These are phyloP conservation scores for Phytophthora pluvialis DNA, from an alignment of 352 stramenopile species.

Conservation along the genomic window DNA sequence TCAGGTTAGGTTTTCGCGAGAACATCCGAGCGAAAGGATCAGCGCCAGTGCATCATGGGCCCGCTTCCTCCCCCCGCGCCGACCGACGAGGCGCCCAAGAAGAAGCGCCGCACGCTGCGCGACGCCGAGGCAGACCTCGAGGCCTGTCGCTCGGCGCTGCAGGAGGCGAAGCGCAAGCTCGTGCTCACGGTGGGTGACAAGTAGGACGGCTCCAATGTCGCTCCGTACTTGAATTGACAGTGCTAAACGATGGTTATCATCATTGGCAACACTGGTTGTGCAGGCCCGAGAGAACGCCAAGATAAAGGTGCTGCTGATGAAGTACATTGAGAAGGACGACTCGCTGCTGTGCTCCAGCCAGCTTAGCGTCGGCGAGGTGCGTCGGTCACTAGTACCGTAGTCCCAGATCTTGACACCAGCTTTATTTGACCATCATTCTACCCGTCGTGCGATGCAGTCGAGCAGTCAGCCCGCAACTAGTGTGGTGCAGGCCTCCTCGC, in stretches of 20 bases:
- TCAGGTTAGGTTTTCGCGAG: slow-evolving; percentile 20
- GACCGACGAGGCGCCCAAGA: slow-evolving; percentile 43
- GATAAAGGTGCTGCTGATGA: slow-evolving; percentile 88
- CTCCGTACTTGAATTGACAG: background rate
- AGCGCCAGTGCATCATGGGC: slow-evolving; percentile 3
- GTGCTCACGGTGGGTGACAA: slow-evolving; percentile 54
- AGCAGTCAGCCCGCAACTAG: slow-evolving; percentile 32
- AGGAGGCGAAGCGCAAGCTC: slow-evolving; percentile 69
- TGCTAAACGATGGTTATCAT: background rate
- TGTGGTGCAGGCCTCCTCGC: slow-evolving; percentile 9
- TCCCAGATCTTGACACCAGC: background rate
- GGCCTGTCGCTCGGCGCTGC: slow-evolving; percentile 49
- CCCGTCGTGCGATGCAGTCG: slow-evolving; percentile 22
- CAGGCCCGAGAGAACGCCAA: slow-evolving; percentile 86
- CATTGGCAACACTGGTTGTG: background rate
- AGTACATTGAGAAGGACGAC: slow-evolving; percentile 88
- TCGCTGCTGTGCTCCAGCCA: slow-evolving; percentile 80
- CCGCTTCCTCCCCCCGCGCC: slow-evolving; percentile 14
- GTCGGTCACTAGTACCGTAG: background rate
- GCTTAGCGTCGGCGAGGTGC: slow-evolving; percentile 58
- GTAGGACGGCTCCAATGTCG: background rate
- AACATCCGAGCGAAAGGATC: slow-evolving; percentile 8
- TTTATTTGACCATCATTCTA: slow-evolving; percentile 1
- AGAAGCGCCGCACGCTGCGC: slow-evolving; percentile 76
- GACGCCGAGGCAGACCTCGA: slow-evolving; percentile 72